Percentiles rank a stretch among this genome's conserved stretches.
phyloP scores from a whole-genome alignment of 805 yeast species.

The Wickerhamomyces sydowiorum region DNA sequence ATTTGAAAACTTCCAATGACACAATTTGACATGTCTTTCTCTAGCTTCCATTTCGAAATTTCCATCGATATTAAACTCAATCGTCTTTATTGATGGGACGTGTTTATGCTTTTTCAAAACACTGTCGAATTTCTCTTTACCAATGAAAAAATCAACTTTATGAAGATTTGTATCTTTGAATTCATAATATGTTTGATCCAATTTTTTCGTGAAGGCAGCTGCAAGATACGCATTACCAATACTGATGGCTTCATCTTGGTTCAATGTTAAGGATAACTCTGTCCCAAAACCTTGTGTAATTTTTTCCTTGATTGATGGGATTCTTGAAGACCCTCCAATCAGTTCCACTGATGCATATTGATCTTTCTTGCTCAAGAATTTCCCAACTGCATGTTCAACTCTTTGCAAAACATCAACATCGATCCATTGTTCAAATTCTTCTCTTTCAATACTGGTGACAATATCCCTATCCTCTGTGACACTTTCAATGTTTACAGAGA shows the following conservation, averaged over 20 bases:
- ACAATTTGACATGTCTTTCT: background rate
- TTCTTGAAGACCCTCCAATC: slow-evolving; percentile 83
- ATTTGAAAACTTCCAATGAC: background rate
- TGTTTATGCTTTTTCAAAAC: slow-evolving; percentile 56
- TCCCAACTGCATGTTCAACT: slow-evolving; percentile 54
- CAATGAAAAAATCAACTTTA: slow-evolving; percentile 70
- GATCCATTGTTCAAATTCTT: slow-evolving; percentile 70
- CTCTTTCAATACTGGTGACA: slow-evolving; percentile 58
- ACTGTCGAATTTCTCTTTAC: slow-evolving; percentile 68
- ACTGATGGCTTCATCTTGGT: slow-evolving; percentile 96
- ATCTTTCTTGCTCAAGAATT: slow-evolving; percentile 53
- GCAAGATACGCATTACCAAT: slow-evolving; percentile 94
- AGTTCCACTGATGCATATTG: slow-evolving; percentile 74
- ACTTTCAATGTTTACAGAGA: slow-evolving; percentile 76
- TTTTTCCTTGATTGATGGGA: slow-evolving; percentile 67
- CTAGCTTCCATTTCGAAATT: background rate
- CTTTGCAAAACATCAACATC: slow-evolving; percentile 52
- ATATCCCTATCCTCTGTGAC: slow-evolving; percentile 83
- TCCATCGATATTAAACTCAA: background rate
- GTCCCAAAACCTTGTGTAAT: slow-evolving; percentile 54
- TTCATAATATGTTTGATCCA: slow-evolving; percentile 80
- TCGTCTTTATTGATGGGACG: slow-evolving; percentile 62
- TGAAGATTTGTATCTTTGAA: slow-evolving; percentile 73
- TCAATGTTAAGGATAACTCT: slow-evolving; percentile 80
- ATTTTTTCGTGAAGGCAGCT: slow-evolving; percentile 82